Conservation (phyloP, 2,329 filamentous ascomycete genomes). For the Metarhizium anisopliae region DNA sequence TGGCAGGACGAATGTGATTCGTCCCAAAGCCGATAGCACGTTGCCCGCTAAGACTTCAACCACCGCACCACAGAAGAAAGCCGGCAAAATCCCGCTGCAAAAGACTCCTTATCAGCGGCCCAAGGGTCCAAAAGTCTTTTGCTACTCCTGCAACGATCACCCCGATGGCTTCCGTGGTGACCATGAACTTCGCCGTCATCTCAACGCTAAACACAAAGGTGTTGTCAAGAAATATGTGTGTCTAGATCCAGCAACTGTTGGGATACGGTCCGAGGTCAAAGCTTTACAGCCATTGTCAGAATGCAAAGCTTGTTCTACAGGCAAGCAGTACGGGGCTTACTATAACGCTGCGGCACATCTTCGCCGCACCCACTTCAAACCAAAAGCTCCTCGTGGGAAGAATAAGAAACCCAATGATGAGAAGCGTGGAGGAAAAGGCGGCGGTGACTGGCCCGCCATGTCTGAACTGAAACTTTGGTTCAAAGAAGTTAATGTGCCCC, state of each 20-base stretch:
- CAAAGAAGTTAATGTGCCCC: conserved; percentile 30
- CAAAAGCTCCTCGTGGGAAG: conserved; percentile 39
- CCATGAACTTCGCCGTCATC: conserved; percentile 68
- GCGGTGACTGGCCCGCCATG: conserved; percentile 48
- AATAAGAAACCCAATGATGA: conserved; percentile 31
- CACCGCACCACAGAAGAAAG: conserved; percentile 21
- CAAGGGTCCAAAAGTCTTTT: conserved; percentile 63
- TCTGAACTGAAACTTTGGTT: conserved; percentile 51
- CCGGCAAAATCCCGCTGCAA: conserved; percentile 35
- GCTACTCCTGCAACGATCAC: conserved; percentile 59
- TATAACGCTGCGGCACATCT: conserved; percentile 94
- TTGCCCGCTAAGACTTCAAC: conserved; percentile 6
- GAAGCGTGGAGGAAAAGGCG: conserved; percentile 45
- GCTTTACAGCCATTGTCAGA: conserved; percentile 59
- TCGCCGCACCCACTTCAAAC: conserved; percentile 79
- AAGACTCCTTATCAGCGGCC: conserved; percentile 47
- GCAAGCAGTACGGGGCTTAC: conserved; percentile 80
- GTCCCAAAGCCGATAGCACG: conserved; percentile 32
- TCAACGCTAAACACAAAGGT: conserved; percentile 53
- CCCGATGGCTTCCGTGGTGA: conserved; percentile 77
- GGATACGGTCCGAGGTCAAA: conserved; percentile 32
- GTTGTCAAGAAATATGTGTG: conserved; percentile 50
- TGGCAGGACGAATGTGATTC: conserved; percentile 27
- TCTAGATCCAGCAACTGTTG: conserved; percentile 38
- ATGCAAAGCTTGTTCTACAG: conserved; percentile 72